Base-by-base conservation (phyloP, 2,329 filamentous ascomycete species). In the Dactylonectria macrodidyma region DNA sequence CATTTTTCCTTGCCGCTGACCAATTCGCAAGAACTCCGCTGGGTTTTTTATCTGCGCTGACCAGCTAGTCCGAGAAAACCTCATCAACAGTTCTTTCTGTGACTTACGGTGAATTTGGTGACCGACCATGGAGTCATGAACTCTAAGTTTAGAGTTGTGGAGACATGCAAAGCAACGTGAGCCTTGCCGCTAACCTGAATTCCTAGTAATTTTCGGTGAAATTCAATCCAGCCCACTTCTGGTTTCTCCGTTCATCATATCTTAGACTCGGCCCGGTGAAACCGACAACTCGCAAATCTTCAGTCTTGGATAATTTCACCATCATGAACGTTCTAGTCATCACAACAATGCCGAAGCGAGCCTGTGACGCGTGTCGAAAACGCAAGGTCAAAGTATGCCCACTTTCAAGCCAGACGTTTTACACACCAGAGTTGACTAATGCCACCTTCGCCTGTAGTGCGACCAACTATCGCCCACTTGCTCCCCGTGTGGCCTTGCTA, bases 401-500 rank as follows among this genome's bases (percentile, higher is more conserved):
- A 34, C 11, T 19, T 50, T 26, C 30, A 3, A 48, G 26, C 22
- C 30, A 36, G 24, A 30, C 14, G 19, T 26, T 54, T 14, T 33
- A 19, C 50, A 26, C 2, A 54, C 24, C 34, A 54, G 7, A 26
- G 47, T 50, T 50, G 19, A 50, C 47, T 30, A n/a, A 54, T 34
- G 48, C 24, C 6, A 11, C 48, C 9, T 30, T 51, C 8, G 24
- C 26, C 16, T 55, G 46, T 38, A 66, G 64, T 66, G 64, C 36
- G 64, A 66, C 19, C 64, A 58, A 26, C 22, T 44, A 12, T 57
- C 52, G 12, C 64, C 64, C 3, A 44, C 26, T 24, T 66, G 64
- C 47, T 62, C 64, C 6, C 64, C 38, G n/a, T 66, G 64, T 44
- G 38, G 64, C 59, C 12, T 58, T 22, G 41, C 52, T n/a, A 48